A percentile compares a stretch with the other conserved stretches of the same genome.
phyloP scores from a whole-genome alignment of 2,329 filamentous ascomycete genomes.

The Cryoendolithus antarcticus region DNA sequence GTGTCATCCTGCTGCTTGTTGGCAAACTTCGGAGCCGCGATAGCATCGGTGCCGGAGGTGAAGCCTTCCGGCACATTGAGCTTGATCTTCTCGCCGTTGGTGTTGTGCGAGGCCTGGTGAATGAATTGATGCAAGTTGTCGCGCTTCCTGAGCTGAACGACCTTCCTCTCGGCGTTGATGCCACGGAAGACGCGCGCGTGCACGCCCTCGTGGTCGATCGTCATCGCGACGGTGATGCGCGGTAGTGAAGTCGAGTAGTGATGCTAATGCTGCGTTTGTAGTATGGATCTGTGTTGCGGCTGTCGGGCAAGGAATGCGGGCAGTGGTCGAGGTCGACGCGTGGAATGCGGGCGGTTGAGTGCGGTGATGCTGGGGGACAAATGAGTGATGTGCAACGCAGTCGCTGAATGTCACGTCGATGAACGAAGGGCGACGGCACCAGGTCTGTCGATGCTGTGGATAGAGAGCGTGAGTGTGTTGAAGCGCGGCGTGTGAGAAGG shows the following conservation, averaged over 20 bases:
- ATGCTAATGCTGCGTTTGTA: background rate
- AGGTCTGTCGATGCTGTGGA: slow-evolving; percentile 1
- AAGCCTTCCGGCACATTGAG: slow-evolving; percentile 18
- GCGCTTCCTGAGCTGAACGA: background rate
- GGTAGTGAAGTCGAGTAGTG: slow-evolving; percentile 2
- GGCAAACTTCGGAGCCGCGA: slow-evolving; percentile 1
- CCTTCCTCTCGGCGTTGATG: slow-evolving; percentile 14
- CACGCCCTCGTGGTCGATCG: slow-evolving; percentile 19
- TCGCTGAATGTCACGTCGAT: slow-evolving; percentile 1
- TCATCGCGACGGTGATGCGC: slow-evolving; percentile 8
- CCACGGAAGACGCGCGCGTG: slow-evolving; percentile 19
- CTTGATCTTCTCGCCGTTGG: slow-evolving; percentile 11
- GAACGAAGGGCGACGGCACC: slow-evolving; percentile 4
- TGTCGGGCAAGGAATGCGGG: background rate
- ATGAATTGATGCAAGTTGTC: slow-evolving; percentile 1
- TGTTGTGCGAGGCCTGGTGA: slow-evolving; percentile 9
- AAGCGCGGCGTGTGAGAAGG: slow-evolving; percentile 1
- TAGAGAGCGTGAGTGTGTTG: slow-evolving; percentile 3
- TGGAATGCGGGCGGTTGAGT: slow-evolving; percentile 4
- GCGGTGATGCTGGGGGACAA: background rate
- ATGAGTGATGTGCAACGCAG: background rate
- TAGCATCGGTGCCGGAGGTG: background rate
- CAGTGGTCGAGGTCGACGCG: background rate
- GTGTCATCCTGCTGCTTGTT: slow-evolving; percentile 3
- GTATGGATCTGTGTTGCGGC: background rate